Conservation (phyloP, 2,329 filamentous ascomycete species). For the Xylariaceae sp. region DNA sequence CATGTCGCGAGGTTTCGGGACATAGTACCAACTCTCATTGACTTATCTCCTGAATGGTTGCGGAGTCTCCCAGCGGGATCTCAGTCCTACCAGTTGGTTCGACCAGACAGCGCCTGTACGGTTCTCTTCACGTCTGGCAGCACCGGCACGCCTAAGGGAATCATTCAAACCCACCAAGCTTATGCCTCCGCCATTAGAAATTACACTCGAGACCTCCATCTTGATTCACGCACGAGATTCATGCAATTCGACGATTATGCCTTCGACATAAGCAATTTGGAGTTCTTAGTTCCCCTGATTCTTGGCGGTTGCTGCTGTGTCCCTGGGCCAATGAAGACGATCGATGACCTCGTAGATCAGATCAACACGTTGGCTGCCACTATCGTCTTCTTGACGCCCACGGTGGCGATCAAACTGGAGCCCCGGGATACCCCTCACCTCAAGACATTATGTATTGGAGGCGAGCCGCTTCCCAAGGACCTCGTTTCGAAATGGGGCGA, state of each 20-base stretch:
- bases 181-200: constrained; percentile 14
- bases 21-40: constrained; percentile 12
- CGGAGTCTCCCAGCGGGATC: constrained; percentile 1
- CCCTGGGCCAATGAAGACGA: constrained; percentile 11
- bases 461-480: constrained; percentile 20
- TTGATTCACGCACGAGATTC: constrained; percentile 13
- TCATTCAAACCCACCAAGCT: constrained; percentile 16
- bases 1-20: constrained; percentile 11
- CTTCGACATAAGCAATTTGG: constrained; percentile 16
- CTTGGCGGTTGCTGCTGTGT: constrained; percentile 16
- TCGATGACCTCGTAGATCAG: constrained; percentile 9
- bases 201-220: constrained; percentile 13
- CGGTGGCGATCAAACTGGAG: constrained; percentile 14
- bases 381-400: constrained; percentile 17
- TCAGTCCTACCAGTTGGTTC: neutral
- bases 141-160: constrained; percentile 21
- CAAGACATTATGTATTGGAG: constrained; percentile 15
- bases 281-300: constrained; percentile 13
- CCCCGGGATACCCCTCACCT: constrained; percentile 10
- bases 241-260: constrained; percentile 16
- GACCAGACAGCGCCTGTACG: constrained; percentile 14
- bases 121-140: constrained; percentile 20
- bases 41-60: constrained; percentile 9
- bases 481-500: constrained; percentile 15
- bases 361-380: constrained; percentile 11